Conservation (phyloP, 2,329 filamentous ascomycete genomes). For the Neoascochyta sp. region DNA sequence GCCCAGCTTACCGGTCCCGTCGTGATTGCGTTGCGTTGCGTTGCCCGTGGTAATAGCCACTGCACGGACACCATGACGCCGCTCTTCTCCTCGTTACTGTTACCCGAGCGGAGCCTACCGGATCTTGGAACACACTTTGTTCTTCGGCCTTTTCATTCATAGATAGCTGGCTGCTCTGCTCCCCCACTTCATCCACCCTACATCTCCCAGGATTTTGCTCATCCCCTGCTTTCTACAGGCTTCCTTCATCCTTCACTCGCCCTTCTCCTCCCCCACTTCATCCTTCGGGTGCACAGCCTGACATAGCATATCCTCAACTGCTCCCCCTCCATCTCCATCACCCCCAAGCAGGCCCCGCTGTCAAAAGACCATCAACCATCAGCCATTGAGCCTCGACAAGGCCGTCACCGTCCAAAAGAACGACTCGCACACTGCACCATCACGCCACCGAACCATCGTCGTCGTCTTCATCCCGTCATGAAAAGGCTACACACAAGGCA, state of each 20-base stretch:
- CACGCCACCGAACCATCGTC: constrained; percentile 17
- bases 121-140: constrained; percentile 17
- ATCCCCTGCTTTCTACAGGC: no score
- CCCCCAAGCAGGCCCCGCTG: constrained; percentile 16
- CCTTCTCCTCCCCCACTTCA: constrained; percentile 4
- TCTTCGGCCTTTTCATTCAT: constrained; percentile 19
- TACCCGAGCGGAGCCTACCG: constrained; percentile 20
- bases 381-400: constrained; percentile 20
- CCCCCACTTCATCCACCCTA: constrained; percentile 2
- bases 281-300: constrained; percentile 11
- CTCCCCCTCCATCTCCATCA: constrained; percentile 1
- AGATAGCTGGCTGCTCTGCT: constrained; percentile 19
- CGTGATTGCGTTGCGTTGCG: no score
- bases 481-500: constrained; percentile 17
- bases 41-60: constrained; percentile 15
- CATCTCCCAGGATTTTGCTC: no score
- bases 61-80: constrained; percentile 24
- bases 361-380: constrained; percentile 15
- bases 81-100: constrained; percentile 23
- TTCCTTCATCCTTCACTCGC: no score
- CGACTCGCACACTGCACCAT: no score
- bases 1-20: constrained; percentile 1
- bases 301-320: constrained; percentile 11
- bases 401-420: constrained; percentile 18
- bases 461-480: constrained; percentile 26